Evolutionary conservation across 1,284 basidiomycete species (phyloP), one percentile per base, ranked within the genome.

Genomic region (Papiliotrema nemorosa): DNA sequence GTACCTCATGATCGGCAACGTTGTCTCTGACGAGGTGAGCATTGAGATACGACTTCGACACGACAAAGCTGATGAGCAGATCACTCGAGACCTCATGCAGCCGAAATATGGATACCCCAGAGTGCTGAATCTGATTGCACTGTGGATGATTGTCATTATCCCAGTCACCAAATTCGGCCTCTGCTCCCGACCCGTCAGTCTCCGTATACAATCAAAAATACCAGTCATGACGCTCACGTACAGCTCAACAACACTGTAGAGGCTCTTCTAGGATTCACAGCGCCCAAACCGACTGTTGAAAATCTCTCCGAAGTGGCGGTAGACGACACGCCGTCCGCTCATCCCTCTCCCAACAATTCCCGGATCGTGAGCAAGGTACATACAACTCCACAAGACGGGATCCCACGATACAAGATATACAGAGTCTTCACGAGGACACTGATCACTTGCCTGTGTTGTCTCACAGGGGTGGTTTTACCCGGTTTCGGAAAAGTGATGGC

Each of bases 91-190:
- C 68, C 75, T 97, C 29, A 80, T 92, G 47, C 77, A 77, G 26
- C 87, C 85, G 0, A 80, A 84, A 2, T 75, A 69, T 52, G 88
- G 85, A 14, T 94, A 88, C 70, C 90, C 86, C 44, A 75, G 79
- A 2, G 62, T 76, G 3, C 75, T 97, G 13, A 97, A 94, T 69
- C 76, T 83, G 43, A 59, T 88, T 22, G 86, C 86, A 5, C 79
- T 96, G 40, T 93, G 90, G 88, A 84, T 92, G 77, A 84, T 97
- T 35, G 90, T 93, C 22, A 76, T 96, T 52, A 87, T 85, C 56
- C 88, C 90, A 16, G 65, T 92, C 79, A 84, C 90, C 2, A 97
- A 97, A 73, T 96, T 89, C 70, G 88, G 89, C 3, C 77, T 97
- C 21, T 83, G 84, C 39, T 86, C 86, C 2, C 81, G 90, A 63